A percentile compares a stretch with the other conserved stretches of the same genome.
Evolutionary conservation across 768 basidiomycete genomes (phyloP).

Genomic region (Piloderma croceum): DNA sequence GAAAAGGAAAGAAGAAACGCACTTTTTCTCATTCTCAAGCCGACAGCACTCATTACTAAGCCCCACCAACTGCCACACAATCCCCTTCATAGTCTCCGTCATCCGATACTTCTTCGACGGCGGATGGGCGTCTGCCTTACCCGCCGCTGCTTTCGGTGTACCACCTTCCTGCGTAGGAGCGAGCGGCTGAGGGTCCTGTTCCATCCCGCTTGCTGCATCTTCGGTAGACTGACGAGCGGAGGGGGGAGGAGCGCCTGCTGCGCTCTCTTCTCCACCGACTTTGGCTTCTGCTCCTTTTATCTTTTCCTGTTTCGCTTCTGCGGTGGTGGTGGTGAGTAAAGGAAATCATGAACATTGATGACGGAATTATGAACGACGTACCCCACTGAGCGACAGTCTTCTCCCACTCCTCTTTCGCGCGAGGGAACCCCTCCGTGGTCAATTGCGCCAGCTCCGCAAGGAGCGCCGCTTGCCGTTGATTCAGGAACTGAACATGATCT

Average conservation of each 20-base stretch:
- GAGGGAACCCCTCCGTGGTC: constrained; percentile 60
- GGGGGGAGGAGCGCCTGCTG: constrained; percentile 14
- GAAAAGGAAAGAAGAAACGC: constrained; percentile 12
- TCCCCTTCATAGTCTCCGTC: constrained; percentile 74
- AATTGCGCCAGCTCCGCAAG: constrained; percentile 56
- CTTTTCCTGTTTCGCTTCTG: constrained; percentile 50
- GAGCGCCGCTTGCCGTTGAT: constrained; percentile 62
- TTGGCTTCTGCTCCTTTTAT: constrained; percentile 27
- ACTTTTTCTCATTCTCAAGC: constrained; percentile 63
- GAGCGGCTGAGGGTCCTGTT: too few species aligned
- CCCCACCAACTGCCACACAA: constrained; percentile 76
- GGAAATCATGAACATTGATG: too few species aligned
- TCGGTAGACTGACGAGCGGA: constrained; percentile 16
- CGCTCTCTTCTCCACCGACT: constrained; percentile 23
- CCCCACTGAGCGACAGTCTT: constrained; percentile 65
- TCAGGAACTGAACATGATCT: constrained; percentile 64
- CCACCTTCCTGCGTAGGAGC: background rate
- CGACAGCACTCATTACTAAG: constrained; percentile 81
- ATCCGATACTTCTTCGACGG: constrained; percentile 74
- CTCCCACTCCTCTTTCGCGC: constrained; percentile 75
- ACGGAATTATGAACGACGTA: constrained; percentile 24
- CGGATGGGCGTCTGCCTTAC: constrained; percentile 41
- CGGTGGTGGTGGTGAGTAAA: constrained; percentile 31
- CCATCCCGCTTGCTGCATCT: too few species aligned
- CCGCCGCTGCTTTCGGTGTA: background rate